Evolutionary conservation across 169 alveolate species (phyloP).

Genomic region (Plasmodium adleri): DNA sequence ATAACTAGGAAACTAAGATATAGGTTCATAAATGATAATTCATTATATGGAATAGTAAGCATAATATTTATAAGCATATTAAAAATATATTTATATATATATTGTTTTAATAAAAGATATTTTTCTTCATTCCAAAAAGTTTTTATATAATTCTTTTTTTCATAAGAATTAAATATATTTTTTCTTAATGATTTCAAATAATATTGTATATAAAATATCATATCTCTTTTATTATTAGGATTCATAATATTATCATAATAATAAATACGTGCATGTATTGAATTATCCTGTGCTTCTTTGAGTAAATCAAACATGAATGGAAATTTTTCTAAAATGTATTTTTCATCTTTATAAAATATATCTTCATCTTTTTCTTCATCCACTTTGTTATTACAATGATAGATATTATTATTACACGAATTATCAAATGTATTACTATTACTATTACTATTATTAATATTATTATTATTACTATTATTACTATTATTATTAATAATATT

Average conservation of each 20-base stretch:
- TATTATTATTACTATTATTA: background rate
- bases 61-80: conserved; percentile 71
- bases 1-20: conserved; percentile 57
- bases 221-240: conserved; percentile 51
- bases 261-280: conserved; percentile 25
- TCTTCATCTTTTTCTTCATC: conserved; percentile 6
- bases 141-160: conserved; percentile 27
- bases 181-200: conserved; percentile 44
- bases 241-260: conserved; percentile 68
- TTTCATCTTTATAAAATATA: conserved; percentile 36
- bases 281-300: conserved; percentile 43
- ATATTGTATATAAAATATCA: conserved; percentile 70
- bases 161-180: conserved; percentile 47
- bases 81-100: conserved; percentile 54
- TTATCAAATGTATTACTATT: background rate
- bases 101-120: conserved; percentile 40
- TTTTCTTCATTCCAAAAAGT: conserved; percentile 59
- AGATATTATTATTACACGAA: background rate
- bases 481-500: background rate
- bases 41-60: conserved; percentile 74
- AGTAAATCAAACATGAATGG: conserved; percentile 60
- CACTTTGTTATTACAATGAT: background rate
- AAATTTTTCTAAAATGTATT: conserved; percentile 46
- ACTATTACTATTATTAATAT: background rate
- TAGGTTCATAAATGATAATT: conserved; percentile 42